Percentiles rank a stretch among this genome's conserved stretches.
Evolutionary conservation across 164 flowering plant genomes (phyloP).

Genomic region (Magnolia sinica): DNA sequence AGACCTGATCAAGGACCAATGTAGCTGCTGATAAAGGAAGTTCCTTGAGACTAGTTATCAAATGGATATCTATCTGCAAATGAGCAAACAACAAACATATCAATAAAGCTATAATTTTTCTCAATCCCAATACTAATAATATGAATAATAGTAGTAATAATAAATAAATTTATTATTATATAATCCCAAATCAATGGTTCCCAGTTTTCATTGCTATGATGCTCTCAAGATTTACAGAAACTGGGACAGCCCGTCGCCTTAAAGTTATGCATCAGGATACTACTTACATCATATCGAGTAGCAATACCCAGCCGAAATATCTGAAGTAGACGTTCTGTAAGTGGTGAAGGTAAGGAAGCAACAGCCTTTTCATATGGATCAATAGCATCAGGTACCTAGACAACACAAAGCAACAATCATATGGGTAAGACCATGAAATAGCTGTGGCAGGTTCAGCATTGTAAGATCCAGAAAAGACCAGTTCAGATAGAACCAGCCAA

Average conservation of each 20-base stretch:
- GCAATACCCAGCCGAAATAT: slow-evolving; percentile 43
- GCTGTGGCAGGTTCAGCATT: too few relatives aligned
- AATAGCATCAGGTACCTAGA: slow-evolving; percentile 24
- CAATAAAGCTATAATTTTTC: too few relatives aligned
- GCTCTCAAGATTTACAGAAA: neutral
- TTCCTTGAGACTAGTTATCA: slow-evolving; percentile 30
- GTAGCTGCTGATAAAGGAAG: slow-evolving; percentile 38
- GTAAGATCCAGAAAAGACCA: too few relatives aligned
- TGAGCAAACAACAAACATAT: neutral
- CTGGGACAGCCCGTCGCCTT: neutral
- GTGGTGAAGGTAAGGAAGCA: slow-evolving; percentile 30
- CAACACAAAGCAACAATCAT: neutral
- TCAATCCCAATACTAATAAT: too few relatives aligned
- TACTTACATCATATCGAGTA: slow-evolving; percentile 42
- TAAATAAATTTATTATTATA: neutral
- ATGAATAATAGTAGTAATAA: too few relatives aligned
- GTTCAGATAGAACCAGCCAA: too few relatives aligned
- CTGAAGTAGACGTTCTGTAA: slow-evolving; percentile 39
- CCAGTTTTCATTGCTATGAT: neutral
- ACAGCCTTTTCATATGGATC: slow-evolving; percentile 49
- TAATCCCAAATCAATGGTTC: neutral
- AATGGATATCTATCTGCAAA: slow-evolving; percentile 33
- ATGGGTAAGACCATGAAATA: neutral
- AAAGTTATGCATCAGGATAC: neutral
- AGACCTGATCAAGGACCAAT: slow-evolving; percentile 44